phyloP scores from a whole-genome alignment of 805 yeast species.

The Starmera caribaea region DNA sequence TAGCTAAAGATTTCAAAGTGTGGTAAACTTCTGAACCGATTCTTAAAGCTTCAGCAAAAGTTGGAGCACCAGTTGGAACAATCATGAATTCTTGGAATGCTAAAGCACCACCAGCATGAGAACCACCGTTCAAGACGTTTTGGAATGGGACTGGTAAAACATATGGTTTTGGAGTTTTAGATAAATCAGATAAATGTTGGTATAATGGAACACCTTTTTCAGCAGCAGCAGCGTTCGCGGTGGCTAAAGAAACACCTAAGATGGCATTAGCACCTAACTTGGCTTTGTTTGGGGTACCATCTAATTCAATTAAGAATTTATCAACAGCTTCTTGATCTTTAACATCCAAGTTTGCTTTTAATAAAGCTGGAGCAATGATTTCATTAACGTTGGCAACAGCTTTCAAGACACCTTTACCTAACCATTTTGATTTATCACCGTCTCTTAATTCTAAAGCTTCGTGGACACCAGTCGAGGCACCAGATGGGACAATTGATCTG shows the following conservation, averaged over 20 bases:
- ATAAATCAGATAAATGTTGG: slow-evolving; percentile 76
- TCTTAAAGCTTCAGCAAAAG: slow-evolving; percentile 94
- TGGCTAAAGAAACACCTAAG: slow-evolving; percentile 96
- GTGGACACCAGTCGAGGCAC: slow-evolving; percentile 98
- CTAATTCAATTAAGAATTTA: slow-evolving; percentile 75
- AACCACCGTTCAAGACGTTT: slow-evolving; percentile 98
- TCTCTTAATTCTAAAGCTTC: slow-evolving; percentile 99
- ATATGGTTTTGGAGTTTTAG: slow-evolving; percentile 67
- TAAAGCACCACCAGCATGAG: slow-evolving; percentile 98
- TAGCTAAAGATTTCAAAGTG: slow-evolving; percentile 84
- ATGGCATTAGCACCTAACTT: slow-evolving; percentile 98
- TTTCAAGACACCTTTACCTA: slow-evolving; percentile 96
- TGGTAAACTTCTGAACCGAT: slow-evolving; percentile 98
- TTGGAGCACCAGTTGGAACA: slow-evolving; percentile 85
- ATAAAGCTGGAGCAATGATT: slow-evolving; percentile 87
- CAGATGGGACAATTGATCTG: slow-evolving; percentile 98
- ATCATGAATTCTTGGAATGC: slow-evolving; percentile 99
- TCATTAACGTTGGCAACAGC: slow-evolving; percentile 96
- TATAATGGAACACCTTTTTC: slow-evolving; percentile 90
- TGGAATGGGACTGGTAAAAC: slow-evolving; percentile 99
- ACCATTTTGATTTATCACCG: slow-evolving; percentile 95
- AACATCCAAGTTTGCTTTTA: slow-evolving; percentile 75
- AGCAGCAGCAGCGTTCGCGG: slow-evolving; percentile 97
- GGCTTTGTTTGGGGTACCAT: slow-evolving; percentile 96
- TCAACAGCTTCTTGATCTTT: slow-evolving; percentile 82